Evolutionary conservation across 345 rosid genomes (phyloP).

Genomic region (Balakata baccata): DNA sequence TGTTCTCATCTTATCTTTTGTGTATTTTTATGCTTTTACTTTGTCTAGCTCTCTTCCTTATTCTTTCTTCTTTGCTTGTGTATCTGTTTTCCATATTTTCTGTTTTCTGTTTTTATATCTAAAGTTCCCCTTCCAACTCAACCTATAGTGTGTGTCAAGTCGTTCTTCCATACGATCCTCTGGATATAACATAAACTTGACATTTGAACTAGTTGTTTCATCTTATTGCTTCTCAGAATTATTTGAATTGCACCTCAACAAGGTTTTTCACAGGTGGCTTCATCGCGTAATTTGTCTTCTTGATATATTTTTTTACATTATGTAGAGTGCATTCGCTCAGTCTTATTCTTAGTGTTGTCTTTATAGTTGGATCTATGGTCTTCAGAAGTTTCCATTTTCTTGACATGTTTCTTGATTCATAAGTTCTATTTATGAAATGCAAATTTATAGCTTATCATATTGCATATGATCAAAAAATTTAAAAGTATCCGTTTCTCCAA

Average conservation of each 20-base stretch:
- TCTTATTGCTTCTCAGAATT: no score
- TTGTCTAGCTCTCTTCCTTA: neutral
- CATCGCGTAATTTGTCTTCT: no score
- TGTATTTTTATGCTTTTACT: neutral
- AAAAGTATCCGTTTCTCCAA: neutral
- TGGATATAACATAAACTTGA: no score
- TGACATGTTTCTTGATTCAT: neutral
- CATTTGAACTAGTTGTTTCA: no score
- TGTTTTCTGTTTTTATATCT: neutral
- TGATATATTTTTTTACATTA: no score
- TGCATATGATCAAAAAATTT: neutral
- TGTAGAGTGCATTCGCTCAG: no score
- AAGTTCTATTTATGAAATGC: no score
- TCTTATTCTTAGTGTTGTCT: no score
- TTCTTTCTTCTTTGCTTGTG: neutral
- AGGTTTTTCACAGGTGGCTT: no score
- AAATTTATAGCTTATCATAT: neutral
- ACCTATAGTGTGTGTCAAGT: no score
- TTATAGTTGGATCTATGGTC: neutral
- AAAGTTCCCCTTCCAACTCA: neutral
- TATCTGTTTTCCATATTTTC: neutral
- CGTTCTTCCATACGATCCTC: no score
- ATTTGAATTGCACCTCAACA: no score
- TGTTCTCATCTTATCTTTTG: neutral
- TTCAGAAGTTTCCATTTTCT: neutral